Conservation (phyloP, 164 flowering plant genomes). For the Aristolochia californica region DNA sequence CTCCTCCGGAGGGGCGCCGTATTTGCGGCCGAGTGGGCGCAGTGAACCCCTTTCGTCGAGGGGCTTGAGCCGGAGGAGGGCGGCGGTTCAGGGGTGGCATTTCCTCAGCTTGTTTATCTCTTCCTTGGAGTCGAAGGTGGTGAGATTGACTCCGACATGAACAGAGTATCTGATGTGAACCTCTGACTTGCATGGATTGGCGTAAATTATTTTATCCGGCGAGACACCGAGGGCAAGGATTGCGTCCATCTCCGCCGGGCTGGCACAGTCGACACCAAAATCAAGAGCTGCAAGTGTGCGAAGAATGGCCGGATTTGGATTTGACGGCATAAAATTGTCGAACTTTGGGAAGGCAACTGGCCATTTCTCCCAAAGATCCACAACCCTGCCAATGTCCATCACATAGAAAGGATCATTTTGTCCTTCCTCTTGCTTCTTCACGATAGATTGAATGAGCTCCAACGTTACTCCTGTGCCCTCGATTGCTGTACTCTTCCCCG, state of each 20-base stretch:
- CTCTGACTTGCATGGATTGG: constrained; percentile 45
- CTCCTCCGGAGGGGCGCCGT: constrained; percentile 45
- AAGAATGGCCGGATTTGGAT: too few species aligned
- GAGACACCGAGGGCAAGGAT: constrained; percentile 37
- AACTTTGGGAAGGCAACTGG: too few species aligned
- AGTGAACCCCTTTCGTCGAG: constrained; percentile 29
- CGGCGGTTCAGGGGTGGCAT: constrained; percentile 30
- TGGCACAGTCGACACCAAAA: constrained; percentile 40
- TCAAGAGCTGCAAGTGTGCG: constrained; percentile 47
- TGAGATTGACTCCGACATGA: constrained; percentile 33
- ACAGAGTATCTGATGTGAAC: constrained; percentile 38
- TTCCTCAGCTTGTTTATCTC: constrained; percentile 37
- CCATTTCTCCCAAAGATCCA: too few species aligned
- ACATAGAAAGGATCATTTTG: too few species aligned
- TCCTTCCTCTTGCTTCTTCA: too few species aligned
- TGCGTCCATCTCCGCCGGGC: constrained; percentile 41
- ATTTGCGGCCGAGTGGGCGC: constrained; percentile 36
- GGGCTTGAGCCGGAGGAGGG: constrained; percentile 32
- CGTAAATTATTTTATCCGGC: constrained; percentile 34
- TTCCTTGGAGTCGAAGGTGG: constrained; percentile 33
- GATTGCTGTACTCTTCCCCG: too few species aligned
- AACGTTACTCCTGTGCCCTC: too few species aligned
- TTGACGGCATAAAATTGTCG: too few species aligned
- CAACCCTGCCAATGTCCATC: too few species aligned
- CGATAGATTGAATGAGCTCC: too few species aligned